These are phyloP conservation scores for Lachnellula cervina DNA, from an alignment of 2,329 filamentous ascomycete species.

Conservation along the genomic window DNA sequence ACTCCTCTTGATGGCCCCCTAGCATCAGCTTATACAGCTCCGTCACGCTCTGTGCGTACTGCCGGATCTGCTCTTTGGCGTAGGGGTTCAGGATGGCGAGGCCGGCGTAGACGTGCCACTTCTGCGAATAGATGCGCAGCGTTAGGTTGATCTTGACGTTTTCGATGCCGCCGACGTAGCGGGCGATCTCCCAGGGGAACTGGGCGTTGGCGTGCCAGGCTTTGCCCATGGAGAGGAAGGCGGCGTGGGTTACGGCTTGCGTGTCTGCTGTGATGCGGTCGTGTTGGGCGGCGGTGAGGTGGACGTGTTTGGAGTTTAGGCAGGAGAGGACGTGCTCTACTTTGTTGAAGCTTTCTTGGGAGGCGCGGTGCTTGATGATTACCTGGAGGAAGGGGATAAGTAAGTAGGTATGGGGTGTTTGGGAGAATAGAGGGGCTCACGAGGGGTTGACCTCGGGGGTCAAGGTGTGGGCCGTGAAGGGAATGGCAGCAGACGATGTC, in stretches of 20 bases:
- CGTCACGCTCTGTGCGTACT: conserved; percentile 89
- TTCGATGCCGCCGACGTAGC: conserved; percentile 94
- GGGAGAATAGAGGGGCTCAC: conserved; percentile 40
- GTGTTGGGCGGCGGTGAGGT: conserved; percentile 81
- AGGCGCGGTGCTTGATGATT: conserved; percentile 87
- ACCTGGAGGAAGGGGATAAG: conserved; percentile 40
- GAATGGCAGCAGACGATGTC: conserved; percentile 96
- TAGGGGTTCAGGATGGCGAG: conserved; percentile 95
- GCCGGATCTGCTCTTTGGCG: conserved; percentile 84
- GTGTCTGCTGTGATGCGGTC: conserved; percentile 98
- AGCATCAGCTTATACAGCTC: conserved; percentile 97
- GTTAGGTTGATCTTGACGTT: conserved; percentile 99
- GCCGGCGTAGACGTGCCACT: conserved; percentile 99
- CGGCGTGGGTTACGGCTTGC: conserved; percentile 94
- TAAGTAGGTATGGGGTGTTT: neutral
- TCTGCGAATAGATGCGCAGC: conserved; percentile 93
- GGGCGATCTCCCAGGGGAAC: conserved; percentile 95
- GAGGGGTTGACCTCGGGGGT: conserved; percentile 82
- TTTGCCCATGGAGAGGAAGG: conserved; percentile 95
- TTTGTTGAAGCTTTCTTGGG: conserved; percentile 67
- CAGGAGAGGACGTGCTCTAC: conserved; percentile 79
- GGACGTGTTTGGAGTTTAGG: conserved; percentile 79
- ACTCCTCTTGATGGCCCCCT: conserved; percentile 70
- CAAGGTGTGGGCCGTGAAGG: conserved; percentile 86
- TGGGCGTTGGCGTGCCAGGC: conserved; percentile 94